Base-by-base conservation (phyloP, 345 rosid species). In the Erodium maritimum region DNA sequence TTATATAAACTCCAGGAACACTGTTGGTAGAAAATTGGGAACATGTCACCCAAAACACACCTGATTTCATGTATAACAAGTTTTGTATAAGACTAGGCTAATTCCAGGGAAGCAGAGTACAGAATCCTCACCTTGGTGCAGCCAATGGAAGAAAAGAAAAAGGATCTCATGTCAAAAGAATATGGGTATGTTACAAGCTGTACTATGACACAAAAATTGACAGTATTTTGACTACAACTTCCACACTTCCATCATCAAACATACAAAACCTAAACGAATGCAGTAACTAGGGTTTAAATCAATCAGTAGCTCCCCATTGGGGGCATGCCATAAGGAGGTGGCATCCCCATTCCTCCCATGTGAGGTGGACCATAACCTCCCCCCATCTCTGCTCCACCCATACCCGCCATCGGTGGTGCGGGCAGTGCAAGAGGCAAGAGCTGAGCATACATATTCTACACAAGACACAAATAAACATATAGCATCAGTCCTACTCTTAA, bases 381-480 rank as follows among this genome's bases (percentile, higher is more conserved):
- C 9, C 90, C 87, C 77, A 79, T 72, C 19, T 29, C 37, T 11
- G 37, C 8, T 22, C 73, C 37, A 4, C 37, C 82, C 91, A 84
- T 87, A 17, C 91, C 91, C 0, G 91, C 87, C 82, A 85, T 75
- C 1, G 93, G 90, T n/a, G 96, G 96, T 29, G 96, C 90, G 20
- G 96, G 96, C 67, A 85, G 71, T 29, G 90, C 88, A 58, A 78
- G 84, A 54, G 96, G 93, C 63, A 88, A 69, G 63, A 88, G 68
- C 60, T 88, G 96, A 10, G 96, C 93, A 64, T 88, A 85, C 96
- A 88, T 88, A 68, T 85, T 85, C 96, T 88, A 81, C 65, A 55
- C 55, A 24, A 61, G 34, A 67, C 18, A 34, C 2, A 33, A 17
- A 51, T 10, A 51, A 33, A 5, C 18, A 11, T 21, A 11, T 29